These are phyloP conservation scores for Rhynchosporium agropyri DNA, from an alignment of 2,329 filamentous ascomycete genomes.

Conservation along the genomic window DNA sequence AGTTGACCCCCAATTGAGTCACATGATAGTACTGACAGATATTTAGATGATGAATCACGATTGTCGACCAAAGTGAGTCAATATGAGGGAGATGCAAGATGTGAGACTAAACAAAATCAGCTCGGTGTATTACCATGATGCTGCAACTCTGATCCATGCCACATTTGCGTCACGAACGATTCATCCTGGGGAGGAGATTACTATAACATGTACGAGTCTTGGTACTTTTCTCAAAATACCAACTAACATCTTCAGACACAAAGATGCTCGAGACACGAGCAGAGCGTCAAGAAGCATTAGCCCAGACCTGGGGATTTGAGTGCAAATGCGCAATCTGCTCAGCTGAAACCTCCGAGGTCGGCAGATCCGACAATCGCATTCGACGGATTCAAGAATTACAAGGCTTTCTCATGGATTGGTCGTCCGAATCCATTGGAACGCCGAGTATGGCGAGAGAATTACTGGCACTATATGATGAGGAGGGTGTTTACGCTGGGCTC, in stretches of 20 bases:
- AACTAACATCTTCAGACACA: slow-evolving; percentile 27
- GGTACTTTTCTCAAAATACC: too few relatives aligned
- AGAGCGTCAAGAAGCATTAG: slow-evolving; percentile 41
- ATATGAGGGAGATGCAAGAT: background rate
- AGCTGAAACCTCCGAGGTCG: slow-evolving; percentile 32
- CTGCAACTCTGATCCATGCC: slow-evolving; percentile 43
- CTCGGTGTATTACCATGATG: slow-evolving; percentile 45
- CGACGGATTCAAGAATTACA: slow-evolving; percentile 41
- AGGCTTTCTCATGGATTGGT: slow-evolving; percentile 45
- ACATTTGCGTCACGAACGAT: slow-evolving; percentile 46
- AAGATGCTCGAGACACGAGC: slow-evolving; percentile 42
- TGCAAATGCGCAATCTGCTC: slow-evolving; percentile 47
- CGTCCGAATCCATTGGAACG: slow-evolving; percentile 36
- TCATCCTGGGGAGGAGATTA: slow-evolving; percentile 47
- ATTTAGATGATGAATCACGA: slow-evolving; percentile 47
- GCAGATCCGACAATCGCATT: slow-evolving; percentile 44
- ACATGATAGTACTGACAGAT: slow-evolving; percentile 16
- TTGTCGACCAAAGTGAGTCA: slow-evolving; percentile 46
- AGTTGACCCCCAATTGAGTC: slow-evolving; percentile 6
- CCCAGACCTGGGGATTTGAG: slow-evolving; percentile 45
- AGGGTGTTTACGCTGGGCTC: slow-evolving; percentile 41
- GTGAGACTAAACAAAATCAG: slow-evolving; percentile 24
- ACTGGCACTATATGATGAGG: slow-evolving; percentile 44
- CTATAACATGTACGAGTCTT: slow-evolving; percentile 44
- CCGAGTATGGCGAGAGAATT: slow-evolving; percentile 46